Evolutionary conservation across 257 asterid genomes (phyloP).

Genomic region (Agastache rugosa): DNA sequence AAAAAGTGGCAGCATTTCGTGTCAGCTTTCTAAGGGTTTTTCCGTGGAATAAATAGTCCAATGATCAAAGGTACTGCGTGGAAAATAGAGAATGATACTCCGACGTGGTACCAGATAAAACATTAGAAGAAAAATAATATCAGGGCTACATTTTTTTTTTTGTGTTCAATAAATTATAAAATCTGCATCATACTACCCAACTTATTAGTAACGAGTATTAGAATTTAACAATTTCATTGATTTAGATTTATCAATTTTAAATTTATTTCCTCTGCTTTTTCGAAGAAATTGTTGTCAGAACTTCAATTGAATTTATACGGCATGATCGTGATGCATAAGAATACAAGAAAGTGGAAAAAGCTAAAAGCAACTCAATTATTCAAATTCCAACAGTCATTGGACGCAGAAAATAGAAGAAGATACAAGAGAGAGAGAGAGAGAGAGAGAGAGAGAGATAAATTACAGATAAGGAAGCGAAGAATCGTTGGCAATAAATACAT

Average conservation of each 20-base stretch:
- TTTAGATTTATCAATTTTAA: background rate
- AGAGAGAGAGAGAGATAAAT: background rate
- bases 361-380: constrained; percentile 46
- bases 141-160: background rate
- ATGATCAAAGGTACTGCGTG: constrained; percentile 34
- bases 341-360: constrained; percentile 24
- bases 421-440: background rate
- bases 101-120: constrained; percentile 37
- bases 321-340: background rate
- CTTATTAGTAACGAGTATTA: too few species aligned
- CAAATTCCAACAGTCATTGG: constrained; percentile 40
- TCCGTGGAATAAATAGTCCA: constrained; percentile 9
- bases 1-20: constrained; percentile 21
- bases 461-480: constrained; percentile 33
- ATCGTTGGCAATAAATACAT: constrained; percentile 62
- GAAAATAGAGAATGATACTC: constrained; percentile 43
- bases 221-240: background rate
- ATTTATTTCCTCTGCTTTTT: too few species aligned
- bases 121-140: constrained; percentile 6
- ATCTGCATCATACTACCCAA: too few species aligned
- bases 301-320: background rate
- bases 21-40: constrained; percentile 14
- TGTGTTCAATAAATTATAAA: too few species aligned
- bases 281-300: background rate
- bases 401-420: constrained; percentile 33